A percentile compares a stretch with the other conserved stretches of the same genome.
These are phyloP conservation scores for Aspergillus incahuasiensis DNA, from an alignment of 495 filamentous ascomycete species.

Conservation along the genomic window DNA sequence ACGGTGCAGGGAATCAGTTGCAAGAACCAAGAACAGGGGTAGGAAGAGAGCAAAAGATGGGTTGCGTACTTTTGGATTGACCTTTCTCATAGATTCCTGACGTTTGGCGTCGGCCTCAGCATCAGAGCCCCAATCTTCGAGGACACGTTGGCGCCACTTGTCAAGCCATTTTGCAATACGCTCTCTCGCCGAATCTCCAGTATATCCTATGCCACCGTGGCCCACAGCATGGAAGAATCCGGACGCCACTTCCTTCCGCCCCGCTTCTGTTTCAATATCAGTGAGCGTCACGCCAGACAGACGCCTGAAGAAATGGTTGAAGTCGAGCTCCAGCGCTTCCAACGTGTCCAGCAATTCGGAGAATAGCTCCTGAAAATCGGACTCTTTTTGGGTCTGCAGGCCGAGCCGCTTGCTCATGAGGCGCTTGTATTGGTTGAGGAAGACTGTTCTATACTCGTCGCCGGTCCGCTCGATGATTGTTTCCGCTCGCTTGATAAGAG, in stretches of 20 bases:
- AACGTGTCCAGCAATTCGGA: slow-evolving; percentile 78
- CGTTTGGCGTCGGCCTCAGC: slow-evolving; percentile 54
- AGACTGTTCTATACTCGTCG: slow-evolving; percentile 82
- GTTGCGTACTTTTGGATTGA: slow-evolving; percentile 71
- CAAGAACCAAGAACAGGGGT: background rate
- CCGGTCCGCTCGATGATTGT: slow-evolving; percentile 69
- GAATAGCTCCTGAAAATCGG: slow-evolving; percentile 74
- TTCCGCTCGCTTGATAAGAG: slow-evolving; percentile 74
- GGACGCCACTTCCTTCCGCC: slow-evolving; percentile 51
- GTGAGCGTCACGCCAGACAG: slow-evolving; percentile 55
- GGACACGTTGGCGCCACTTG: slow-evolving; percentile 60
- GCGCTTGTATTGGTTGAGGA: slow-evolving; percentile 78
- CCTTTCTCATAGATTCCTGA: slow-evolving; percentile 66
- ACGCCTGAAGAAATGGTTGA: slow-evolving; percentile 84
- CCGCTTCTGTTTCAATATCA: slow-evolving; percentile 56
- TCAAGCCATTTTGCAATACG: slow-evolving; percentile 72
- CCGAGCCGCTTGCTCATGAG: slow-evolving; percentile 77
- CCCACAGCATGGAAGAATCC: slow-evolving; percentile 70
- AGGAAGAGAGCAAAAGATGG: background rate
- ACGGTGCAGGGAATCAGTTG: background rate
- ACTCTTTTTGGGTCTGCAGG: slow-evolving; percentile 55
- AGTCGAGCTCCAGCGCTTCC: slow-evolving; percentile 77
- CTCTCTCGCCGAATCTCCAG: slow-evolving; percentile 54
- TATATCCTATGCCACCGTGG: slow-evolving; percentile 49
- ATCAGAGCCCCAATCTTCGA: slow-evolving; percentile 61